phyloP scores from a whole-genome alignment of 306 rosid genomes.

The Prunus campanulata region DNA sequence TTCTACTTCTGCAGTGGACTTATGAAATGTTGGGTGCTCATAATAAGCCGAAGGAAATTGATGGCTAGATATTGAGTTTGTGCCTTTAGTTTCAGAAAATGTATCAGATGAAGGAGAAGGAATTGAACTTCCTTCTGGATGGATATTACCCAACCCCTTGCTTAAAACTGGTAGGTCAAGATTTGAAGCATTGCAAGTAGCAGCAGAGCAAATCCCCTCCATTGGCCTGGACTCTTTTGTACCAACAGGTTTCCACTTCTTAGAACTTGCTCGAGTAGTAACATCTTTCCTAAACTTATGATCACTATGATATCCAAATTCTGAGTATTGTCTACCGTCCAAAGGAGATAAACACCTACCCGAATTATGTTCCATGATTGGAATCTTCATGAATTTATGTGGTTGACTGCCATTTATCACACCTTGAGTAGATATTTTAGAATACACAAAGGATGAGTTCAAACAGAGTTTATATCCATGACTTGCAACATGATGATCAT shows the following conservation, averaged over 20 bases:
- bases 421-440: background rate
- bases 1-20: background rate
- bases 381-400: background rate
- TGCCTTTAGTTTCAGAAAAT: background rate
- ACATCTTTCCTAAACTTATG: conserved; percentile 1
- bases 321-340: background rate
- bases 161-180: background rate
- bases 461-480: background rate
- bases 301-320: background rate
- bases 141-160: background rate
- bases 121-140: background rate
- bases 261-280: background rate
- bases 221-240: conserved; percentile 3
- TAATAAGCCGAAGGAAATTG: background rate
- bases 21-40: background rate
- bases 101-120: background rate
- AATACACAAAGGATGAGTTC: too few relatives aligned
- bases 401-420: background rate
- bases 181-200: background rate
- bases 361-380: background rate
- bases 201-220: conserved; percentile 4
- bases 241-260: conserved; percentile 5
- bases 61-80: background rate
- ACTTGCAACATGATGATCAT: background rate
- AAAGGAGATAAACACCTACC: background rate